These are phyloP conservation scores for Vaucheria bursata DNA, from an alignment of 352 stramenopile species.

Conservation along the genomic window DNA sequence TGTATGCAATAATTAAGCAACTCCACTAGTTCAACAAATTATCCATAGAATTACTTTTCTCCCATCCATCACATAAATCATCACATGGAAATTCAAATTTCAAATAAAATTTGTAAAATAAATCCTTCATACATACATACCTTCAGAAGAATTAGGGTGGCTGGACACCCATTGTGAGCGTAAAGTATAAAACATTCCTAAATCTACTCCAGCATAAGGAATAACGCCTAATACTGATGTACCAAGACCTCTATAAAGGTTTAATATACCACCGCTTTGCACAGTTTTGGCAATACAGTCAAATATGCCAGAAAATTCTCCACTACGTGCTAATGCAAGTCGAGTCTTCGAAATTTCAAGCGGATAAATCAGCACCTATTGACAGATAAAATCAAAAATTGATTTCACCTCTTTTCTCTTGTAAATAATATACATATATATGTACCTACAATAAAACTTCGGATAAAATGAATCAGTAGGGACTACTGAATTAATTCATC, in stretches of 20 bases:
- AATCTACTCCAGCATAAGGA: slow-evolving; percentile 28
- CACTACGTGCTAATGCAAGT: slow-evolving; percentile 16
- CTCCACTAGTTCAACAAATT: too few relatives aligned
- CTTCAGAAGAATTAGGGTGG: slow-evolving; percentile 18
- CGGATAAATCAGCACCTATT: slow-evolving; percentile 28
- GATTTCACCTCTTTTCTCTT: too few relatives aligned
- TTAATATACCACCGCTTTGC: background rate
- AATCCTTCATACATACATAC: background rate
- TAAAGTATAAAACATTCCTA: slow-evolving; percentile 44
- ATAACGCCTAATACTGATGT: slow-evolving; percentile 34
- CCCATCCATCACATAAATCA: too few relatives aligned
- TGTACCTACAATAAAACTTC: too few relatives aligned
- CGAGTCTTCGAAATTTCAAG: slow-evolving; percentile 36
- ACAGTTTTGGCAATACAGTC: slow-evolving; percentile 31
- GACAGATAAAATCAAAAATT: too few relatives aligned
- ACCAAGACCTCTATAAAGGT: slow-evolving; percentile 13
- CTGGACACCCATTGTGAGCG: slow-evolving; percentile 27
- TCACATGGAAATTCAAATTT: too few relatives aligned
- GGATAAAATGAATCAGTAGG: too few relatives aligned
- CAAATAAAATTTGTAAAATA: too few relatives aligned
- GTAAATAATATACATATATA: too few relatives aligned
- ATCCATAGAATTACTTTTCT: too few relatives aligned
- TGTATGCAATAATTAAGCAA: too few relatives aligned
- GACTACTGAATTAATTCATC: too few relatives aligned
- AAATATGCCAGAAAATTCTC: slow-evolving; percentile 29